Evolutionary conservation across 1,284 basidiomycete species (phyloP), one percentile per base, ranked within the genome.

Genomic region (Tilletia walkeri): DNA sequence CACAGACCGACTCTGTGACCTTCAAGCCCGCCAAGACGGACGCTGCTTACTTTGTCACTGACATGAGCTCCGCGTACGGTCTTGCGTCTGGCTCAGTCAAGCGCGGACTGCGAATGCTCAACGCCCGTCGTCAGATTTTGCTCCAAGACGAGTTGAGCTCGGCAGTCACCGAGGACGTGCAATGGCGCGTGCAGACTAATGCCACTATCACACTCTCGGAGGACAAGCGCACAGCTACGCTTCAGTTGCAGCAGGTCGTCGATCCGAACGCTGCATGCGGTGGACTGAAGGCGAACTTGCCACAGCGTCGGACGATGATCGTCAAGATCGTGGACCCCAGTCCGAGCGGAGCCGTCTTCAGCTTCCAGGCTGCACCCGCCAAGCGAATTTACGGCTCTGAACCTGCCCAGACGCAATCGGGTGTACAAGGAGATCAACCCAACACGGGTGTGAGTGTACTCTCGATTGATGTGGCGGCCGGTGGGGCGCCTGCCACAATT

Each of bases 171-270:
- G 72, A 69, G 68, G 41, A 14, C 14, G 85, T 95, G 70, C 88
- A 91, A 87, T 98, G 95, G 95, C 89, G 94, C 66, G 92, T 94
- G 87, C 95, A 99, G 85, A 98, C 96, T 73, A 99, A 95, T 81
- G 91, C 90, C 49, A 89, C 89, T 4, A 79, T 85, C 66, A 67
- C 78, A 0, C 66, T 83, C 61, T 82, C 82, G 34, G 9, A 73
- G 4, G 81, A 84, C 67, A 77, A 77, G 67, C 74, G 82, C 48
- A 90, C 89, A 1, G 90, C 90, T 1, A 90, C 89, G 1, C 86
- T 95, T 72, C 85, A 83, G 18, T 87, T 92, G 70, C 85, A 88
- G 80, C 88, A 87, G 10, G 74, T 87, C 54, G 74, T 82, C 16
- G 84, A 85, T 67, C 86, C 89, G 74, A 87, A 88, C 71, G 85